phyloP scores from a whole-genome alignment of 2,329 filamentous ascomycete species.

The Scedosporium dehoogii region DNA sequence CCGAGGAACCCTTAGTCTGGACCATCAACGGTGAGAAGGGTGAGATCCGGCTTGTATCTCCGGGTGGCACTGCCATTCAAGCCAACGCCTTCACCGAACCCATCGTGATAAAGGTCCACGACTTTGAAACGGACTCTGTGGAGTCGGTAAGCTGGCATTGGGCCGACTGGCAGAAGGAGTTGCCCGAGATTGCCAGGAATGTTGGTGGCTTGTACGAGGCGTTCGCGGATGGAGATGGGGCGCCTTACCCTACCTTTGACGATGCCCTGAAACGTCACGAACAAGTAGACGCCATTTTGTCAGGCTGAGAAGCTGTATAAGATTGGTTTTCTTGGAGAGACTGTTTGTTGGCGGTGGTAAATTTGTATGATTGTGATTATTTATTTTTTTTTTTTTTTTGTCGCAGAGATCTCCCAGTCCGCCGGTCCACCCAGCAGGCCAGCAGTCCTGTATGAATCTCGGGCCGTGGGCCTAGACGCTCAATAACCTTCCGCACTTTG shows the following conservation, averaged over 20 bases:
- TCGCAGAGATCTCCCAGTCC: no score
- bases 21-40: slow-evolving; percentile 41
- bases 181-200: background rate
- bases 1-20: slow-evolving; percentile 35
- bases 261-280: background rate
- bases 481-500: no score
- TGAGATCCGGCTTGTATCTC: slow-evolving; percentile 31
- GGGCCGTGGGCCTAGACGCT: no score
- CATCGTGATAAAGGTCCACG: background rate
- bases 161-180: background rate
- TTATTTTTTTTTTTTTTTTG: no score
- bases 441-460: no score
- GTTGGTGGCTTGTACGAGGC: slow-evolving; percentile 2
- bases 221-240: background rate
- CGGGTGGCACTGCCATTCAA: slow-evolving; percentile 15
- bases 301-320: no score
- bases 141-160: background rate
- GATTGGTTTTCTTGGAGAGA: no score
- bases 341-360: no score
- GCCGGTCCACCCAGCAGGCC: no score
- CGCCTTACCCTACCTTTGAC: background rate
- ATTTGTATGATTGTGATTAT: no score
- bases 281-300: background rate
- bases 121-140: background rate
- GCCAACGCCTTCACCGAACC: background rate